Conservation (phyloP, 108 stramenopile genomes). For the Fragilaria radians region DNA sequence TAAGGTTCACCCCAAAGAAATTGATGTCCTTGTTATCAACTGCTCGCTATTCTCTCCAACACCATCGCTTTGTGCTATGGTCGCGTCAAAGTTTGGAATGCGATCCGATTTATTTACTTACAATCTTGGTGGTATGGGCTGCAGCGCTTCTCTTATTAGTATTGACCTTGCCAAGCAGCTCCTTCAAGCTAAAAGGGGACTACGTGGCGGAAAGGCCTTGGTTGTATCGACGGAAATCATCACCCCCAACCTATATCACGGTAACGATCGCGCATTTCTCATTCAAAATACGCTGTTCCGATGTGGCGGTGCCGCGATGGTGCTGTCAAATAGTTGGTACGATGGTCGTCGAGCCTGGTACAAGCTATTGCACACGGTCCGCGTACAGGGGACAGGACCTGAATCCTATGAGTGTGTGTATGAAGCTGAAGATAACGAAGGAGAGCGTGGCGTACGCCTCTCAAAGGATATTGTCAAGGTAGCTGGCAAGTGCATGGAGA, state of each 20-base stretch:
- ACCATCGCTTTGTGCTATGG: constrained; percentile 96
- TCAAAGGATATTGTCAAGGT: constrained; percentile 97
- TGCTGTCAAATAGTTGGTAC: constrained; percentile 89
- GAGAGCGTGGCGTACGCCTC: constrained; percentile 84
- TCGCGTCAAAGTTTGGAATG: constrained; percentile 89
- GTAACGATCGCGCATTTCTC: constrained; percentile 92
- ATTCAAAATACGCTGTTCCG: constrained; percentile 98
- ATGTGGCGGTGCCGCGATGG: constrained; percentile 96
- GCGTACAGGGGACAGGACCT: constrained; percentile 86
- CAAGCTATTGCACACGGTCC: constrained; percentile 94
- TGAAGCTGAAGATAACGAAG: constrained; percentile 83
- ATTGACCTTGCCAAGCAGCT: constrained; percentile 90
- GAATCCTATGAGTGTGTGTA: constrained; percentile 91
- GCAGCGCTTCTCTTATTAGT: constrained; percentile 90
- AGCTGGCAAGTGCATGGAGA: constrained; percentile 95
- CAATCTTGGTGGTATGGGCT: constrained; percentile 98
- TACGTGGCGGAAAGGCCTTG: constrained; percentile 77
- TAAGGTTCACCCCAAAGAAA: constrained; percentile 78
- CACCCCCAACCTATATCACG: constrained; percentile 95
- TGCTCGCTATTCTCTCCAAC: constrained; percentile 97
- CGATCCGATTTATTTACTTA: constrained; percentile 82
- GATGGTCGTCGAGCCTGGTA: constrained; percentile 95
- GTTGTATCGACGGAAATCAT: constrained; percentile 96
- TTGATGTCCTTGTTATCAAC: constrained; percentile 96
- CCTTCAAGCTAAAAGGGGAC: constrained; percentile 36